Conservation (phyloP, 2,329 filamentous ascomycete species). For the Fusarium kyushuense region DNA sequence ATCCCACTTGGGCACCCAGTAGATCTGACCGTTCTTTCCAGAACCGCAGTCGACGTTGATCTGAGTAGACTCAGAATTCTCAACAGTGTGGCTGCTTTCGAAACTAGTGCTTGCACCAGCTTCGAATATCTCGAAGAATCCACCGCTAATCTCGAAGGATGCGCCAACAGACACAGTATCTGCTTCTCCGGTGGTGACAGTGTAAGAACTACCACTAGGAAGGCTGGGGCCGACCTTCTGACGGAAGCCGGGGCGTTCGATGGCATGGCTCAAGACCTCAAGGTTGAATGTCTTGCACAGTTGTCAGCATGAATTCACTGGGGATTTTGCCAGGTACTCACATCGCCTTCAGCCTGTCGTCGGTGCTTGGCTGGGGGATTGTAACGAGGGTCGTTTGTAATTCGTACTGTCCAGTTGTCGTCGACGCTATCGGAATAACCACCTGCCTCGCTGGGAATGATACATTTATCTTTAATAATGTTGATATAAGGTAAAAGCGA, state of each 20-base stretch:
- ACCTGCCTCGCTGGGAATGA: background rate
- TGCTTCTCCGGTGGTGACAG: background rate
- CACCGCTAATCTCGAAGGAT: background rate
- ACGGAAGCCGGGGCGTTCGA: background rate
- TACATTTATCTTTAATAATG: background rate
- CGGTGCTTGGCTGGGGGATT: background rate
- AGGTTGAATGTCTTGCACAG: background rate
- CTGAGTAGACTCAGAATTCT: background rate
- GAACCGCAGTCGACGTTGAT: background rate
- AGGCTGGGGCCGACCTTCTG: background rate
- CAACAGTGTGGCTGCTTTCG: background rate
- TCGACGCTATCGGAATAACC: background rate
- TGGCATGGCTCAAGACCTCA: background rate
- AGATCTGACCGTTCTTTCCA: background rate
- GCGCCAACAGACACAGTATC: background rate
- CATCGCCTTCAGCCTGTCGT: background rate
- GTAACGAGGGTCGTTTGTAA: background rate
- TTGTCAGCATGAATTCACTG: background rate
- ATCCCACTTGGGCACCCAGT: slow-evolving; percentile 1
- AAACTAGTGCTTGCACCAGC: background rate
- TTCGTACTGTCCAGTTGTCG: background rate
- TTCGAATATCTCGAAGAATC: background rate
- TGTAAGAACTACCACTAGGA: background rate
- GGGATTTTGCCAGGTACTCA: background rate
- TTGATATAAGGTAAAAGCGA: background rate